phyloP scores from a whole-genome alignment of 2,329 filamentous ascomycete genomes.

The Cladobotryum protrusum region DNA sequence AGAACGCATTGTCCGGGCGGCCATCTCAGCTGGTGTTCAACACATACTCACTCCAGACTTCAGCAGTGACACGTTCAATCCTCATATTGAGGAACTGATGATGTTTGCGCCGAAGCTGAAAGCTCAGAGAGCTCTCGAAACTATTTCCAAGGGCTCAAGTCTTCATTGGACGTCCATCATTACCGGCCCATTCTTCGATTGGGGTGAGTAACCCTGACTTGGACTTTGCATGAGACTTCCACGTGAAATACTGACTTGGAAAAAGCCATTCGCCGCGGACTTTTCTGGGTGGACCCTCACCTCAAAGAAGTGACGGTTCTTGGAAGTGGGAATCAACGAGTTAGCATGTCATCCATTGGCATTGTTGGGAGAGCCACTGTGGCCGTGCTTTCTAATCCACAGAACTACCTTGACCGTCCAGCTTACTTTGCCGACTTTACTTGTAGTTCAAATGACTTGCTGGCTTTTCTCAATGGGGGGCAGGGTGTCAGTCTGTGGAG shows the following conservation, averaged over 20 bases:
- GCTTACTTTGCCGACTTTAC: conserved; percentile 7
- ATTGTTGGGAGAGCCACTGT: neutral
- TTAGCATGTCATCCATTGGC: neutral
- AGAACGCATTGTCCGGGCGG: conserved; percentile 14
- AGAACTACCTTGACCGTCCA: conserved; percentile 2
- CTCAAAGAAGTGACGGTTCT: conserved; percentile 9
- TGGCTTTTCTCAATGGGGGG: neutral
- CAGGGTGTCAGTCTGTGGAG: neutral
- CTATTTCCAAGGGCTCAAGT: neutral
- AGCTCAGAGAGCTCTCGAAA: conserved; percentile 17
- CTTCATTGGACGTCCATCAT: conserved; percentile 19
- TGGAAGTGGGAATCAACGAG: conserved; percentile 5
- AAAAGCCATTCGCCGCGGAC: conserved; percentile 10
- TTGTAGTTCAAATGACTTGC: conserved; percentile 5
- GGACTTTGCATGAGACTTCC: too few species aligned
- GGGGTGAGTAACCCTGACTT: neutral
- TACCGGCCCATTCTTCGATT: conserved; percentile 17
- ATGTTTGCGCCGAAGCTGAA: conserved; percentile 15
- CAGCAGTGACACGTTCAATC: conserved; percentile 17
- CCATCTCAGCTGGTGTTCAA: conserved; percentile 11
- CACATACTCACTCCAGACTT: conserved; percentile 19
- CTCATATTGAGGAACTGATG: conserved; percentile 6
- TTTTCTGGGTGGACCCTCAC: conserved; percentile 16
- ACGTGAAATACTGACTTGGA: too few species aligned
- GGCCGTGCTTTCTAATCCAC: neutral